A percentile compares a stretch with the other conserved stretches of the same genome.
Evolutionary conservation across 768 basidiomycete genomes (phyloP).

Genomic region (Hydnum rufescens): DNA sequence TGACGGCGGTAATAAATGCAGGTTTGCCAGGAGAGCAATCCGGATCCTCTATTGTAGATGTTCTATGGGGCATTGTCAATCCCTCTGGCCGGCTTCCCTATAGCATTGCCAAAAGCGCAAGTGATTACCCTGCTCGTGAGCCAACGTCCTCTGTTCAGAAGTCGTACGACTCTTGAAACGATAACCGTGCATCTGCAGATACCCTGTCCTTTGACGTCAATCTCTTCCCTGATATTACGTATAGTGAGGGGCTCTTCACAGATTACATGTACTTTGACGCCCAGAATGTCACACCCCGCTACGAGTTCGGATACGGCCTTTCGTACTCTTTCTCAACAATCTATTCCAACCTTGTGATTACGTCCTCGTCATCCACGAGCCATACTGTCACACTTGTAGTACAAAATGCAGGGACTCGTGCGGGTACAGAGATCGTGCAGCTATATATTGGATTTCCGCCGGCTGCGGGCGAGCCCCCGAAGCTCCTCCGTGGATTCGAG

Average conservation of each 20-base stretch:
- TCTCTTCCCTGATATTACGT: constrained; percentile 4
- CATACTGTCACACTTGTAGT: neutral
- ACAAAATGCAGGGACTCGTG: neutral
- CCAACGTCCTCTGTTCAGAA: too few relatives aligned
- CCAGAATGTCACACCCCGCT: constrained; percentile 57
- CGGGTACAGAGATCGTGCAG: constrained; percentile 23
- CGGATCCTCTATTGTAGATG: constrained; percentile 26
- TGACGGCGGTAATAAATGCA: constrained; percentile 31
- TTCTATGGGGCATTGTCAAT: constrained; percentile 22
- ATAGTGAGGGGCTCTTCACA: constrained; percentile 5
- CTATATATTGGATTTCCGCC: constrained; percentile 32
- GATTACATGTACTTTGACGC: constrained; percentile 15
- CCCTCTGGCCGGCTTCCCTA: constrained; percentile 23
- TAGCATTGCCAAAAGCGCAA: constrained; percentile 21
- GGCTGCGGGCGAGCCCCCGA: constrained; percentile 28
- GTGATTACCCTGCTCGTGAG: constrained; percentile 20
- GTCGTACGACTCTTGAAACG: neutral
- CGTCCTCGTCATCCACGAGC: neutral
- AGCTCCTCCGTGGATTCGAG: constrained; percentile 33
- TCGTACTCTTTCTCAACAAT: constrained; percentile 31
- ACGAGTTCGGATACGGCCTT: constrained; percentile 53
- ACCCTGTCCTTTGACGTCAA: neutral
- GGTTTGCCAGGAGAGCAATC: constrained; percentile 60
- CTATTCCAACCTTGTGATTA: constrained; percentile 18
- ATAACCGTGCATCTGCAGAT: neutral